These are phyloP conservation scores for Globisporangium radiosum DNA, from an alignment of 352 stramenopile species.

Conservation along the genomic window DNA sequence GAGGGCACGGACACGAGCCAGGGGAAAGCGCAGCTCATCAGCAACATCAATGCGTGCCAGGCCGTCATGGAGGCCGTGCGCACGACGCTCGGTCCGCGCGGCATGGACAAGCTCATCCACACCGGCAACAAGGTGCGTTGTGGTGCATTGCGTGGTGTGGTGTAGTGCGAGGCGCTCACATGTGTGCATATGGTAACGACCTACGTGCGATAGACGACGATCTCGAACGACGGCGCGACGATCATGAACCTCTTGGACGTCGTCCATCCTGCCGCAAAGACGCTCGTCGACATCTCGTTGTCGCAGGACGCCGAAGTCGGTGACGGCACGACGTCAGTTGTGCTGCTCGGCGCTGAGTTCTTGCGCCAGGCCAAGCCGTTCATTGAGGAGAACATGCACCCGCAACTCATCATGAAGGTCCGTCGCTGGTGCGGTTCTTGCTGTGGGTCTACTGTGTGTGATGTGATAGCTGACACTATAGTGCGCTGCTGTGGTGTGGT, in stretches of 20 bases:
- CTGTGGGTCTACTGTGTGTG: background rate
- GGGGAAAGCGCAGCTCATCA: conserved; percentile 94
- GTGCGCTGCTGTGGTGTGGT: no score
- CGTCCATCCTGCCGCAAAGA: conserved; percentile 97
- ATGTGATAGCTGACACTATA: background rate
- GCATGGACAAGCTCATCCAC: conserved; percentile 99
- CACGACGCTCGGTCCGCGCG: conserved; percentile 95
- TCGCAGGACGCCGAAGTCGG: conserved; percentile 88
- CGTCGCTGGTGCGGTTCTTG: background rate
- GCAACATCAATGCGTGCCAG: conserved; percentile 87
- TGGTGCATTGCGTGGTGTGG: background rate
- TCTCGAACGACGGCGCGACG: conserved; percentile 98
- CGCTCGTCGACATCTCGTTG: conserved; percentile 96
- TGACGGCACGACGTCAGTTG: conserved; percentile 96
- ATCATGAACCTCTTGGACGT: conserved; percentile 99
- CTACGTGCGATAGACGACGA: conserved; percentile 75
- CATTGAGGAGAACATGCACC: conserved; percentile 96
- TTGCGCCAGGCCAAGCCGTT: conserved; percentile 97
- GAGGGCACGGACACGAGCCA: conserved; percentile 99
- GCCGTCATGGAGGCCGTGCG: conserved; percentile 96
- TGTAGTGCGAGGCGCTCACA: background rate
- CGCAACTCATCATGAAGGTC: conserved; percentile 88
- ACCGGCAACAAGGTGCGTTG: conserved; percentile 55
- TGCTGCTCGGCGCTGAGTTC: conserved; percentile 96
- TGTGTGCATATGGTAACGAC: background rate